Conservation (phyloP, 2,329 filamentous ascomycete genomes). For the Aspergillus tanneri region DNA sequence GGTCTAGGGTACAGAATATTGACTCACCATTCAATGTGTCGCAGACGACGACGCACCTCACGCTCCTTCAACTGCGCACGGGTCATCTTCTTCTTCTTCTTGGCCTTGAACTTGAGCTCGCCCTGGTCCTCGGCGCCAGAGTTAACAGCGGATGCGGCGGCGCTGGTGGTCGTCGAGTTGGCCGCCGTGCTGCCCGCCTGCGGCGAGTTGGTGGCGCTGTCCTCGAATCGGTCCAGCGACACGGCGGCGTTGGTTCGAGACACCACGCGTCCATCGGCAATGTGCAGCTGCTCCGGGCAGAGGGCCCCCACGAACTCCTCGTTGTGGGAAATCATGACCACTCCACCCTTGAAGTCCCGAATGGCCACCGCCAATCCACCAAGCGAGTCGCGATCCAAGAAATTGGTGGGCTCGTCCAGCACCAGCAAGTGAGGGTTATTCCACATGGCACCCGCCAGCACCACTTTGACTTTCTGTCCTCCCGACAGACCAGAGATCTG, state of each 20-base stretch:
- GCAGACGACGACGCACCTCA: slow-evolving; percentile 79
- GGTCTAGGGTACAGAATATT: not conserved
- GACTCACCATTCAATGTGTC: slow-evolving; percentile 67
- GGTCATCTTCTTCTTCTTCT: slow-evolving; percentile 99
- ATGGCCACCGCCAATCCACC: slow-evolving; percentile 97
- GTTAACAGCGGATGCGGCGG: slow-evolving; percentile 66
- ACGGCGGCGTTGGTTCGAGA: slow-evolving; percentile 77
- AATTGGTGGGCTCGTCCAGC: slow-evolving; percentile 98
- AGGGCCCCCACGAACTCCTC: slow-evolving; percentile 97
- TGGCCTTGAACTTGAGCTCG: slow-evolving; percentile 80
- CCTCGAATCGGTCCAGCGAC: slow-evolving; percentile 81
- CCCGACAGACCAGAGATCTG: slow-evolving; percentile 94
- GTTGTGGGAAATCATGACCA: slow-evolving; percentile 99
- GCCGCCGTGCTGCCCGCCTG: slow-evolving; percentile 56
- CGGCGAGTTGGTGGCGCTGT: slow-evolving; percentile 62
- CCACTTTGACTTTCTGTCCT: slow-evolving; percentile 98
- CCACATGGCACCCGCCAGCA: slow-evolving; percentile 95
- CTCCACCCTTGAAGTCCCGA: slow-evolving; percentile 95
- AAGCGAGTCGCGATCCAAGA: slow-evolving; percentile 95
- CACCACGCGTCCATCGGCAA: slow-evolving; percentile 81
- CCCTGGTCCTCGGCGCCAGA: slow-evolving; percentile 78
- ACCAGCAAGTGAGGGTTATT: slow-evolving; percentile 98
- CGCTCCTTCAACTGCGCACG: slow-evolving; percentile 94
- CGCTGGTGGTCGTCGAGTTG: slow-evolving; percentile 60
- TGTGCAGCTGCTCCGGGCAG: slow-evolving; percentile 94